Percentiles rank a stretch among this genome's conserved stretches.
These are phyloP conservation scores for Anisodus tanguticus DNA, from an alignment of 257 asterid species.

Conservation along the genomic window DNA sequence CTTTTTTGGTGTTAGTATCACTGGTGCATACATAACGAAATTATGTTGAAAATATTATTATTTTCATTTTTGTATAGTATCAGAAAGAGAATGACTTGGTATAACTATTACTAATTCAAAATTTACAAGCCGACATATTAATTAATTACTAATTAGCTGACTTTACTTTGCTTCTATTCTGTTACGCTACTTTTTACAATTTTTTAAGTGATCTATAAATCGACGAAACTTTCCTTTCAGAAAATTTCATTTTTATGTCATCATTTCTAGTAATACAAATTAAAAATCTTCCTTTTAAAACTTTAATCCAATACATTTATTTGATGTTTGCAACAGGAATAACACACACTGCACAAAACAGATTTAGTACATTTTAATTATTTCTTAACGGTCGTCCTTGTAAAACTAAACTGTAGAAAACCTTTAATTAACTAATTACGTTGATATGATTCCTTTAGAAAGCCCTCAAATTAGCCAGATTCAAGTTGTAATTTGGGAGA, in stretches of 20 bases:
- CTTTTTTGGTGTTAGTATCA: neutral
- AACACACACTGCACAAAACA: neutral
- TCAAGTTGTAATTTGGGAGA: slow-evolving; percentile 13
- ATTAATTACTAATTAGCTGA: slow-evolving; percentile 15
- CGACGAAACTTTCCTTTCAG: neutral
- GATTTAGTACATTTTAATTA: neutral
- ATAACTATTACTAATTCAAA: neutral
- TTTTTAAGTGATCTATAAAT: neutral
- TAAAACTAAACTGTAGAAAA: neutral
- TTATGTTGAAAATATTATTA: neutral
- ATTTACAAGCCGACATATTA: slow-evolving; percentile 18
- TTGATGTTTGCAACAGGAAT: neutral
- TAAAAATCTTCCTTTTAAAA: neutral
- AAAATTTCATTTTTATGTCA: no score
- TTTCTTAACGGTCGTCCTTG: neutral
- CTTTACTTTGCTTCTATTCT: neutral
- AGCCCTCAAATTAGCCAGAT: neutral
- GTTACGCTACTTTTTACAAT: neutral
- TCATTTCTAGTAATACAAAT: neutral
- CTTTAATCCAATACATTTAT: neutral
- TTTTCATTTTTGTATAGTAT: neutral
- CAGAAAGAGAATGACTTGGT: slow-evolving; percentile 28
- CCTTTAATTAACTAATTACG: neutral
- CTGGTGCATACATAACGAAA: neutral
- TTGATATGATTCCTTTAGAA: neutral